Conservation (phyloP, 495 filamentous ascomycete genomes). For the Hypomontagnella submonticulosa region DNA sequence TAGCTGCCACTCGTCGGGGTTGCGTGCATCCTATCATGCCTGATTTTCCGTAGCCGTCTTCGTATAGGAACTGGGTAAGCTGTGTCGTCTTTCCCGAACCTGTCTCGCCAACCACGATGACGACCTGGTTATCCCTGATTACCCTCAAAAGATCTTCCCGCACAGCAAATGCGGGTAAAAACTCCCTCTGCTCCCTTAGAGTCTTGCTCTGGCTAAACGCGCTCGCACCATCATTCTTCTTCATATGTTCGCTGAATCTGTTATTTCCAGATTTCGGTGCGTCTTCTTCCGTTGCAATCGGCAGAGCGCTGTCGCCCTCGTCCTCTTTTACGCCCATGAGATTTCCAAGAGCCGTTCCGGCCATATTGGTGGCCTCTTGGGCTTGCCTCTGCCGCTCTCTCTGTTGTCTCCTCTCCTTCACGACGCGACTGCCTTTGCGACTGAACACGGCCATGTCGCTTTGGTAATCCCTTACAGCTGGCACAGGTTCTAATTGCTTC, state of each 20-base stretch:
- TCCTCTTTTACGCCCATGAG: constrained; percentile 96
- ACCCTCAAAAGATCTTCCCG: constrained; percentile 94
- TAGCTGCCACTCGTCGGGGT: constrained; percentile 93
- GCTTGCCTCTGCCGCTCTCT: constrained; percentile 95
- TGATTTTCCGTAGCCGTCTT: constrained; percentile 87
- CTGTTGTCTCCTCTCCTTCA: constrained; percentile 89
- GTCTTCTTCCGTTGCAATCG: constrained; percentile 77
- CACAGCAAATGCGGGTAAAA: constrained; percentile 94
- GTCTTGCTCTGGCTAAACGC: constrained; percentile 93
- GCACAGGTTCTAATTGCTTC: constrained; percentile 95
- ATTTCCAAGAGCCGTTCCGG: constrained; percentile 92
- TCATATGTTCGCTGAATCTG: constrained; percentile 92
- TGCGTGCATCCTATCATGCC: constrained; percentile 97
- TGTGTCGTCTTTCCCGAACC: constrained; percentile 98
- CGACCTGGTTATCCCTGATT: constrained; percentile 95
- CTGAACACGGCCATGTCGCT: constrained; percentile 99
- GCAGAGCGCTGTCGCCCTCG: constrained; percentile 87
- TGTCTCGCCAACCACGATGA: constrained; percentile 96
- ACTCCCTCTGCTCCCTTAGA: constrained; percentile 91
- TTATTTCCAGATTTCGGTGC: constrained; percentile 59
- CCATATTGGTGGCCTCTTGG: constrained; percentile 92
- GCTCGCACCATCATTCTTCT: constrained; percentile 88
- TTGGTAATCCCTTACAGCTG: constrained; percentile 91
- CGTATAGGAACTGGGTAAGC: constrained; percentile 92
- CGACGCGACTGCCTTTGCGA: constrained; percentile 93